A percentile compares a stretch with the other conserved stretches of the same genome.
phyloP scores from a whole-genome alignment of 1,284 basidiomycete genomes.

The Prillingera fragicola region DNA sequence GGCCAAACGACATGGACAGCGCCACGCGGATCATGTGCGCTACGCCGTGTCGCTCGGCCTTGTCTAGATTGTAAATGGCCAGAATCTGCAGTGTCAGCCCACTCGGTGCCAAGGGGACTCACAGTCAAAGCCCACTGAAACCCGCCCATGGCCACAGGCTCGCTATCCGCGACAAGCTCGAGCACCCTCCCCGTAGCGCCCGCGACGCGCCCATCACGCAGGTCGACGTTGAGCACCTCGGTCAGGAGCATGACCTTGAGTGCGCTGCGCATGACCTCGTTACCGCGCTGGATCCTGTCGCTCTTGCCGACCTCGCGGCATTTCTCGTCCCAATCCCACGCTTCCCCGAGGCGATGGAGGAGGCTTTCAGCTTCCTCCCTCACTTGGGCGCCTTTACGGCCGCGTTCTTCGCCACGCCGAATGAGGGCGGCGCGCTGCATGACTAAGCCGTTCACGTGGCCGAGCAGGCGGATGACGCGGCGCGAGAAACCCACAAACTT shows the following conservation, averaged over 20 bases:
- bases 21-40: slow-evolving; percentile 6
- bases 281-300: slow-evolving; percentile 17
- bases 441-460: slow-evolving; percentile 16
- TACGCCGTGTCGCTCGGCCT: slow-evolving; percentile 2
- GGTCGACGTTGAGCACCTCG: slow-evolving; percentile 15
- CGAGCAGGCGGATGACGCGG: slow-evolving; percentile 13
- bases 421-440: slow-evolving; percentile 7
- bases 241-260: slow-evolving; percentile 17
- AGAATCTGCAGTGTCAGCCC: too few relatives aligned
- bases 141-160: slow-evolving; percentile 11
- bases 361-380: slow-evolving; percentile 11
- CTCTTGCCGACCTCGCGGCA: slow-evolving; percentile 11
- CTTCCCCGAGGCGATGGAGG: slow-evolving; percentile 3
- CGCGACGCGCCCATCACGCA: slow-evolving; percentile 11
- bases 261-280: slow-evolving; percentile 14
- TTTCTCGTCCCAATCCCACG: slow-evolving; percentile 12
- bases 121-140: slow-evolving; percentile 18
- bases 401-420: slow-evolving; percentile 6
- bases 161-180: slow-evolving; percentile 18
- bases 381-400: slow-evolving; percentile 2
- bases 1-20: slow-evolving; percentile 12
- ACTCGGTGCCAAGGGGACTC: too few relatives aligned
- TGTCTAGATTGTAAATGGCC: slow-evolving; percentile 13
- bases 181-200: slow-evolving; percentile 3
- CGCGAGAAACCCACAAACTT: slow-evolving; percentile 19